Evolutionary conservation across 305 asterid species (phyloP), one percentile per base, ranked within the genome.

Genomic region (Plantago coronopus): DNA sequence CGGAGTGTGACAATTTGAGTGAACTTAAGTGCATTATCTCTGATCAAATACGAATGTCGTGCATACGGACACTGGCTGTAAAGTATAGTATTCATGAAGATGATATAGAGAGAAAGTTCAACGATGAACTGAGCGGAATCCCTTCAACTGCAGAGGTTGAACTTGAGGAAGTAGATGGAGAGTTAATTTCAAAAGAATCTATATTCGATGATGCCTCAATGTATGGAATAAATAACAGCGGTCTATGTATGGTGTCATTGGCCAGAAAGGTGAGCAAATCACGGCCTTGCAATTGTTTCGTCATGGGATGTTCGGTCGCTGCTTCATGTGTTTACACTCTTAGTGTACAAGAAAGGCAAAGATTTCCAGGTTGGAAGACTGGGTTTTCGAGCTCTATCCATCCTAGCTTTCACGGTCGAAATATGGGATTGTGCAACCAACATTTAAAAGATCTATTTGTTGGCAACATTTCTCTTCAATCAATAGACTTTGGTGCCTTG

Each of bases 351-450:
- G 98, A 91, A 75, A 80, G 91, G 34, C 95, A 88, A 59, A 86
- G 71, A 71, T 91, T 83, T 65, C 98, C 98, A 3, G 89, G 81
- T 27, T 91, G 97, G 98, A 93, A 81, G 71, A 93, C 96, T 16
- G 98, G 98, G 17, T 93, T 86, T 76, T 64, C 89, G 13, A 77
- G 87, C 62, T 72, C 71, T 40, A 77, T 84, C 51, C 97, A 89
- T 72, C 93, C 95, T 50, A 76, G 93, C 67, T 81, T 87, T 48
- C 79, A 77, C 57, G 76, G 82, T 78, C 81, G 96, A 76, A 79
- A 78, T 60, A 50, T 91, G 40, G 95, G 98, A 18, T 73, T 91
- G 75, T 91, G 98, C 74, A 82, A 79, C 67, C 77, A 71, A 72
- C 98, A 91, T 77, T 45, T 83, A 11, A 61, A 25, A 69, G 87